Percentiles rank a stretch among this genome's conserved stretches.
Conservation (phyloP, 2,329 filamentous ascomycete species). For the Aspergillus amoenus region DNA sequence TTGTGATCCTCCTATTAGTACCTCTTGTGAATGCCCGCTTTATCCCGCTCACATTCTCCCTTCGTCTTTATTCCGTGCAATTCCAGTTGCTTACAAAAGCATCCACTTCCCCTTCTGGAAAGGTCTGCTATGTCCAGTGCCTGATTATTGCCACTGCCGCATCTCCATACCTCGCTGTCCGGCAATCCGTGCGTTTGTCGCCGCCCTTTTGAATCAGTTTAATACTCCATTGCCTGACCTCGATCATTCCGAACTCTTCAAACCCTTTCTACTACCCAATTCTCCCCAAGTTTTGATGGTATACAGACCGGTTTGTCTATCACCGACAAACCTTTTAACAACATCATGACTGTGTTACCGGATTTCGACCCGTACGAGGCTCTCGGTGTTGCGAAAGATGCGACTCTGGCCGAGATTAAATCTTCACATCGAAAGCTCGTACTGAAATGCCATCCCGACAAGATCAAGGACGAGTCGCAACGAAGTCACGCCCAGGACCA, state of each 20-base stretch:
- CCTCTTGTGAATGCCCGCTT: slow-evolving; percentile 1
- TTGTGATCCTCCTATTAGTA: neutral
- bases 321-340: slow-evolving; percentile 10
- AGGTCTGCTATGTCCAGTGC: slow-evolving; percentile 13
- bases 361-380: slow-evolving; percentile 73
- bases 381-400: slow-evolving; percentile 71
- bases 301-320: slow-evolving; percentile 20
- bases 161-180: slow-evolving; percentile 11
- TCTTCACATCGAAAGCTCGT: slow-evolving; percentile 81
- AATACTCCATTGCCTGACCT: slow-evolving; percentile 10
- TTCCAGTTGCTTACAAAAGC: slow-evolving; percentile 13
- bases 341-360: slow-evolving; percentile 28
- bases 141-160: slow-evolving; percentile 21
- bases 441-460: slow-evolving; percentile 87
- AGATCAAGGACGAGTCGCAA: slow-evolving; percentile 73
- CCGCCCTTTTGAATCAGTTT: slow-evolving; percentile 4
- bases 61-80: slow-evolving; percentile 18
- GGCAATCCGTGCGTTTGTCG: slow-evolving; percentile 11
- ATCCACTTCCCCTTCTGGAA: slow-evolving; percentile 8
- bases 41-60: neutral
- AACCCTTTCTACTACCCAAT: neutral
- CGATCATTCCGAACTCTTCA: neutral
- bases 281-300: slow-evolving; percentile 6
- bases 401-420: slow-evolving; percentile 70
- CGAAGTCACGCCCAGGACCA: slow-evolving; percentile 79